A percentile compares a stretch with the other conserved stretches of the same genome.
Evolutionary conservation across 2,329 filamentous ascomycete species (phyloP).

Genomic region (Xylariaceae sp.): DNA sequence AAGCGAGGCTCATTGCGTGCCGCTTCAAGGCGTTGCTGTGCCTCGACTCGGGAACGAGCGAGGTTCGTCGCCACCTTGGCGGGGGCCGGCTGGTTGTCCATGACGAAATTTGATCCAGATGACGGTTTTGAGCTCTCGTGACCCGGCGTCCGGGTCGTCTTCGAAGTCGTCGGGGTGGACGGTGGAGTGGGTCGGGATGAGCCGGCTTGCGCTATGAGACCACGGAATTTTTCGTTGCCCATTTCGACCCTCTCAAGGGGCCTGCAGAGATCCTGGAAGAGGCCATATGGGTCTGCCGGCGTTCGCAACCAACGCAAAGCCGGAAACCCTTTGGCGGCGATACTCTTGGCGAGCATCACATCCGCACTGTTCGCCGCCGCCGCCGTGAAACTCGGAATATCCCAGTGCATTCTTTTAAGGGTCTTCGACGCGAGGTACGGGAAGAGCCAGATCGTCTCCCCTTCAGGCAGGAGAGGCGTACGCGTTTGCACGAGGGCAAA

Average conservation of each 20-base stretch:
- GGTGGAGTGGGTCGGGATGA: slow-evolving; percentile 25
- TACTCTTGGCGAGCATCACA: slow-evolving; percentile 54
- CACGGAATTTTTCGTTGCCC: slow-evolving; percentile 46
- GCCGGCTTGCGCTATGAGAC: slow-evolving; percentile 26
- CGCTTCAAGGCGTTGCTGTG: slow-evolving; percentile 61
- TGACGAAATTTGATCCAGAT: slow-evolving; percentile 27
- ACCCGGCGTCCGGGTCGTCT: slow-evolving; percentile 25
- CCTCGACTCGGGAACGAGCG: slow-evolving; percentile 53
- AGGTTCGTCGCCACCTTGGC: slow-evolving; percentile 43
- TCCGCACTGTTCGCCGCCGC: slow-evolving; percentile 49
- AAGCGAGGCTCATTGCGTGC: slow-evolving; percentile 53
- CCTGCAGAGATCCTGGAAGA: slow-evolving; percentile 65
- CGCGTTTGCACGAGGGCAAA: slow-evolving; percentile 54
- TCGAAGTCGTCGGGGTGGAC: slow-evolving; percentile 37
- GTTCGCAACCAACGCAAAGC: slow-evolving; percentile 55
- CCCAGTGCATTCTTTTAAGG: slow-evolving; percentile 58
- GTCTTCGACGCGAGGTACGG: slow-evolving; percentile 57
- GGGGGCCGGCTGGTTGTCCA: slow-evolving; percentile 27
- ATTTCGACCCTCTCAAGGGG: slow-evolving; percentile 54
- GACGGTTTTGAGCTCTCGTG: slow-evolving; percentile 17
- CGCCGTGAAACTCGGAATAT: slow-evolving; percentile 51
- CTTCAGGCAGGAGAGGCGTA: slow-evolving; percentile 52
- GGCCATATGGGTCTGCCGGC: slow-evolving; percentile 65
- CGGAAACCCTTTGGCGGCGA: slow-evolving; percentile 62
- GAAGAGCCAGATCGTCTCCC: slow-evolving; percentile 58